phyloP scores from a whole-genome alignment of 305 asterid species.

The Caryopteris hybrid region DNA sequence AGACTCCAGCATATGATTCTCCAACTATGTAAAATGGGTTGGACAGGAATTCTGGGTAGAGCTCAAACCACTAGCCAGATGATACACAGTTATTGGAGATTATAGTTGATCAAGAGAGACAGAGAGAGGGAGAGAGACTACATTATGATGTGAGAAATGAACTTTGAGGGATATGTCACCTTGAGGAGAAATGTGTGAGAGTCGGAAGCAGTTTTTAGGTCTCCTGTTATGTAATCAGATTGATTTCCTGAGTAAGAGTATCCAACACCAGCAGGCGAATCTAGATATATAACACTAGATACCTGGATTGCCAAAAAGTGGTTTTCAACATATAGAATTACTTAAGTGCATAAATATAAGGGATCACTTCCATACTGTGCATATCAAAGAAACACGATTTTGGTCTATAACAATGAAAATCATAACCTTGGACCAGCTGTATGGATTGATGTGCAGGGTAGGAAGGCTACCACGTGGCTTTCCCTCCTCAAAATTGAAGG shows the following conservation, averaged over 20 bases:
- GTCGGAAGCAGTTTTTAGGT: conserved; percentile 74
- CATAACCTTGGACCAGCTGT: conserved; percentile 93
- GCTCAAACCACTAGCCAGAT: conserved; percentile 80
- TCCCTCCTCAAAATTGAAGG: conserved; percentile 80
- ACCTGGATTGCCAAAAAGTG: conserved; percentile 41
- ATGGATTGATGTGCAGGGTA: conserved; percentile 72
- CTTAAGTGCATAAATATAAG: neutral
- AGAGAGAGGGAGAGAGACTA: neutral
- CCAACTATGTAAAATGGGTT: conserved; percentile 86
- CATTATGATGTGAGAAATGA: too few species aligned
- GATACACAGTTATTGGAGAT: conserved; percentile 5
- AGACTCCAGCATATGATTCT: conserved; percentile 93
- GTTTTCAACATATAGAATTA: neutral
- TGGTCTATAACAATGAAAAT: conserved; percentile 2
- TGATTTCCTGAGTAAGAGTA: conserved; percentile 64
- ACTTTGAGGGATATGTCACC: conserved; percentile 34
- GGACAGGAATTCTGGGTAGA: conserved; percentile 65
- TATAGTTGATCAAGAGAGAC: neutral
- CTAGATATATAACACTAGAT: conserved; percentile 71
- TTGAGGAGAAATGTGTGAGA: conserved; percentile 81
- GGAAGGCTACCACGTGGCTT: conserved; percentile 59
- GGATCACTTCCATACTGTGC: neutral
- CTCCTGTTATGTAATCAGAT: conserved; percentile 78
- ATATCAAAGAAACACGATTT: neutral
- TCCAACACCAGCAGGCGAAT: conserved; percentile 97